Base-by-base conservation (phyloP, 768 basidiomycete species). In the Phlegmacium glaucopus region DNA sequence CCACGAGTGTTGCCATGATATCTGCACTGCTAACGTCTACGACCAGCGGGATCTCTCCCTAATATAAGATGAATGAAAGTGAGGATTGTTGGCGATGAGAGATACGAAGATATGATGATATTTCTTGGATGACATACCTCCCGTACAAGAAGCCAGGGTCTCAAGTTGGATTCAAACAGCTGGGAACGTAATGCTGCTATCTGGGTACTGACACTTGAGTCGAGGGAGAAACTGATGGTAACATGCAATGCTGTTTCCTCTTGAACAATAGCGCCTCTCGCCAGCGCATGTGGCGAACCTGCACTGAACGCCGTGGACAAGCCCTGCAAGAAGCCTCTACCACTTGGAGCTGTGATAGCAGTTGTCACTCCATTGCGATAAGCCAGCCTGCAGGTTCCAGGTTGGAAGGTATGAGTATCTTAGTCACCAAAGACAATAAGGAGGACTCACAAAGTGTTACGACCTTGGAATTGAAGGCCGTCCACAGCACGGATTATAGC, bases 351-450 rank as follows among this genome's bases (percentile, higher is more conserved):
- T 0, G 77, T 72, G 11, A 93, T 71, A 1, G 77, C 86, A 1
- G 74, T 76, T 2, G 88, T 89, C 3, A 94, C 85, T 4, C 91
- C 90, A 6, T 74, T 65, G 15, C 80, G 79, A 57, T 90, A 87
- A 0, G 90, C 87, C 34, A 87, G 58, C 27, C 89, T 91, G n/a
- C n/a, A n/a, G n/a, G n/a, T n/a, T n/a, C n/a, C n/a, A n/a, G 54
- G 13, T 47, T 36, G 44, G 36, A 16, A 13, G 38, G 4, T 10
- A 3, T 46, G n/a, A 15, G 11, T 9, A 5, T 15, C 17, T 22
- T 18, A 27, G 27, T 17, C 29, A 40, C 17, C 10, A 30, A 32
- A 34, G 42, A 45, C 17, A 29, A 25, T n/a, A 40, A 37, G 57
- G 71, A 52, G 42, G 7, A 65, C 78, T 52, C 39, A 77, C 80